Evolutionary conservation across 495 filamentous ascomycete genomes (phyloP).

Genomic region (Aspergillus incahuasiensis): DNA sequence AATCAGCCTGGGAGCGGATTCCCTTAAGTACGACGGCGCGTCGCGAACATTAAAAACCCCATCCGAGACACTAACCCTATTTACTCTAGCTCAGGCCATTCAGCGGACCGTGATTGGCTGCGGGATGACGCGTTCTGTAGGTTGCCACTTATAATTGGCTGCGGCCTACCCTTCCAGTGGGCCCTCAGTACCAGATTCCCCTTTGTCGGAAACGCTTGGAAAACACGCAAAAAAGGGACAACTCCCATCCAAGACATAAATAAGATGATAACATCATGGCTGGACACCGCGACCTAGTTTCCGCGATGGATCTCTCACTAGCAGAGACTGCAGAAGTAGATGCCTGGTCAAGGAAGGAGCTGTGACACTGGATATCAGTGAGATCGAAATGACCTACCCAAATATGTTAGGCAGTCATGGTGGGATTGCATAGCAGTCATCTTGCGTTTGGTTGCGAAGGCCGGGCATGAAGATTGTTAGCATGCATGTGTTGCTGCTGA

Average conservation of each 20-base stretch:
- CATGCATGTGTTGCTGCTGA: slow-evolving; percentile 11
- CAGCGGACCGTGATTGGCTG: slow-evolving; percentile 31
- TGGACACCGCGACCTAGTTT: no score
- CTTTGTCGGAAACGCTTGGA: slow-evolving; percentile 22
- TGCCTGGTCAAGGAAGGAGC: slow-evolving; percentile 6
- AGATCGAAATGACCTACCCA: slow-evolving; percentile 24
- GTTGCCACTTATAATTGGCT: slow-evolving; percentile 17
- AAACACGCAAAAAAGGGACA: slow-evolving; percentile 13
- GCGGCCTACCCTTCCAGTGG: slow-evolving; percentile 8
- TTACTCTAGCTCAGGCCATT: slow-evolving; percentile 33
- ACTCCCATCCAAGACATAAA: not conserved
- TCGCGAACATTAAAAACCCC: slow-evolving; percentile 39
- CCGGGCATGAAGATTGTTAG: slow-evolving; percentile 7
- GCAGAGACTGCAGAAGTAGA: not conserved
- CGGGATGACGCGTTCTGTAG: slow-evolving; percentile 26
- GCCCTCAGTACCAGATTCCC: slow-evolving; percentile 23
- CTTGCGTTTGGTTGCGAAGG: slow-evolving; percentile 2
- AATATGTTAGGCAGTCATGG: slow-evolving; percentile 20
- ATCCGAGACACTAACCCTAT: slow-evolving; percentile 34
- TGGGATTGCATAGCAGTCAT: not conserved
- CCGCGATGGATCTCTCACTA: not conserved
- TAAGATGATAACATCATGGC: slow-evolving; percentile 3
- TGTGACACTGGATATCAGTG: slow-evolving; percentile 8
- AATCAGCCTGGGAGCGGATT: slow-evolving; percentile 46
- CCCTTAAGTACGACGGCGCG: slow-evolving; percentile 49